phyloP scores from a whole-genome alignment of 78 protist genomes.

The Dictyostelium purpureum region DNA sequence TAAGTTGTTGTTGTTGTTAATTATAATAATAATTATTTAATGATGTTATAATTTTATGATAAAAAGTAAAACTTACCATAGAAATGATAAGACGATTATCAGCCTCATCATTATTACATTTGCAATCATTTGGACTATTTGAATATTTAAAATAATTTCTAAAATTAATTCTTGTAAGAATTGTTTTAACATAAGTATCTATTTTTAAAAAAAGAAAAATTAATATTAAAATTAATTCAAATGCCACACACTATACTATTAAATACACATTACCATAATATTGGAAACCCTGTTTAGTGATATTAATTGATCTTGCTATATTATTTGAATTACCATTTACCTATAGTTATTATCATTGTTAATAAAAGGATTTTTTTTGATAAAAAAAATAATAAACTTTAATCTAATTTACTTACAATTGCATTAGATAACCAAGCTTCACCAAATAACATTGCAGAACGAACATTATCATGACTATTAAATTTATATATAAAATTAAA shows the following conservation, averaged over 20 bases:
- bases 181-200: conserved; percentile 71
- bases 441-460: conserved; percentile 37
- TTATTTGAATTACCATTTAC: conserved; percentile 26
- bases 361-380: too few relatives aligned
- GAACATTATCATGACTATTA: conserved; percentile 2
- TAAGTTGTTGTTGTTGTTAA: too few relatives aligned
- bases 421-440: conserved; percentile 43
- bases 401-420: conserved; percentile 7
- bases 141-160: conserved; percentile 16
- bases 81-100: conserved; percentile 20
- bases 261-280: too few relatives aligned
- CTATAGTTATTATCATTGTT: background rate
- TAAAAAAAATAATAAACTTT: background rate
- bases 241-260: too few relatives aligned
- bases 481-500: too few relatives aligned
- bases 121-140: background rate
- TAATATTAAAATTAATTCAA: too few relatives aligned
- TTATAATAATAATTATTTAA: too few relatives aligned
- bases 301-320: background rate
- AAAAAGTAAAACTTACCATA: conserved; percentile 1
- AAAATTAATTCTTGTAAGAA: conserved; percentile 50
- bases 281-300: conserved; percentile 75
- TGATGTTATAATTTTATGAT: background rate
- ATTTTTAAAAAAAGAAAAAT: too few relatives aligned
- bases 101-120: conserved; percentile 14